Evolutionary conservation across 2,329 filamentous ascomycete genomes (phyloP), one percentile per base, ranked within the genome.

Genomic region (Epichloe amarillans): DNA sequence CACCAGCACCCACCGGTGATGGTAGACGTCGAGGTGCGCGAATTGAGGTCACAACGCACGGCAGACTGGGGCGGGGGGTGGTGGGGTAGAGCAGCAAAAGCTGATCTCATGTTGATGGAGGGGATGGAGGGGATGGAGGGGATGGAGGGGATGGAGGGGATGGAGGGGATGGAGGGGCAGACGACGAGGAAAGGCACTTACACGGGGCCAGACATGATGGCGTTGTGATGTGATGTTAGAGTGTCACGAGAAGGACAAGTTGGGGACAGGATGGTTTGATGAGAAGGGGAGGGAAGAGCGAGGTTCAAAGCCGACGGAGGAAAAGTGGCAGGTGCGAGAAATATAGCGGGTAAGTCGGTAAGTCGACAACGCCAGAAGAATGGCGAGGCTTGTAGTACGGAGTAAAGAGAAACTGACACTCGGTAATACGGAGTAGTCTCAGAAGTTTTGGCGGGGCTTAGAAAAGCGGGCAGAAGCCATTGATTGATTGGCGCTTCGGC

Each of bases 161-260:
- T 10, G 26, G 35, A 38, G 36, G 6, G 36, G 54, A 53, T 51
- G 57, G 58, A 60, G 53, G 51, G 50, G 56, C 57, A 56, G 46
- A 51, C 33, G 48, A 49, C 14, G 39, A 48, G 49, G 47, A 33
- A 50, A 45, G 17, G 39, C 50, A 82, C 80, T 83, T 79, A 84
- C 80, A 81, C 79, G 70, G 80, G 69, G 68, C 77, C 76, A 75
- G 78, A 81, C 78, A 82, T 81, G 69, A 69, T 77, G 70, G 51
- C 43, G 47, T 49, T 50, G 36, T 39, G 35, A 21, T 51, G 23
- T 46, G 35, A 17, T 44, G 39, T n/a, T 8, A 48, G 38, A 46
- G 42, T 48, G 48, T 26, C 46, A 35, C 23, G 46, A 46, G 5
- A 19, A 4, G 26, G 33, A 54, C 35, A 15, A 26, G 48, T 17